Evolutionary conservation across 768 basidiomycete genomes (phyloP).

Genomic region (Coprinellus aureogranulatus): DNA sequence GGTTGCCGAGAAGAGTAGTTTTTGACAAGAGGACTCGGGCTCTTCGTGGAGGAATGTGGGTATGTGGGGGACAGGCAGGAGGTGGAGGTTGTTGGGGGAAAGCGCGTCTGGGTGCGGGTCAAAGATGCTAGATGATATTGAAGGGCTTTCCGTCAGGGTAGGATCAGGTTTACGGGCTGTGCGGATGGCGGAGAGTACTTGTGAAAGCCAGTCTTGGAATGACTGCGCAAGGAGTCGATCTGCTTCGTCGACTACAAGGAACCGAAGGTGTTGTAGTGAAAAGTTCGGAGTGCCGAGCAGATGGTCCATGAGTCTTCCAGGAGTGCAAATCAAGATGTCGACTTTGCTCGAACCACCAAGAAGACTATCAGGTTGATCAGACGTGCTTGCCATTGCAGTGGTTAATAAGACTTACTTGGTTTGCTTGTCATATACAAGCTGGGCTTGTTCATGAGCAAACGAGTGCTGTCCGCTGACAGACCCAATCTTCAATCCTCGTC

Average conservation of each 20-base stretch:
- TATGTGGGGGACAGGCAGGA: constrained; percentile 36
- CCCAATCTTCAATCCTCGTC: constrained; percentile 82
- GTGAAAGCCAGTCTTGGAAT: constrained; percentile 92
- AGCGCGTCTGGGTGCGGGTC: constrained; percentile 49
- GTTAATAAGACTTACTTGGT: constrained; percentile 40
- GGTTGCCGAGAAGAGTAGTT: constrained; percentile 94
- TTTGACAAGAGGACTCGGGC: constrained; percentile 76
- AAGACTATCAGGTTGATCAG: constrained; percentile 42
- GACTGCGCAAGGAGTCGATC: constrained; percentile 93
- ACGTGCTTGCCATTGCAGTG: neutral
- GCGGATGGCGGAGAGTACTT: constrained; percentile 74
- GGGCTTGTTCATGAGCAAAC: constrained; percentile 86
- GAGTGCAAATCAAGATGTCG: constrained; percentile 93
- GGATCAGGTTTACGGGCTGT: constrained; percentile 16
- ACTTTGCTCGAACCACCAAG: constrained; percentile 87
- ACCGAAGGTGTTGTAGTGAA: constrained; percentile 91
- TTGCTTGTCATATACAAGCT: constrained; percentile 64
- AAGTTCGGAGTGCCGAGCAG: constrained; percentile 85
- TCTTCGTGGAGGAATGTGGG: constrained; percentile 56
- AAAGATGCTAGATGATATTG: constrained; percentile 6
- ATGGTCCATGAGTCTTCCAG: constrained; percentile 93
- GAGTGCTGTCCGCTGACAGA: constrained; percentile 92
- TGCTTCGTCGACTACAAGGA: constrained; percentile 95
- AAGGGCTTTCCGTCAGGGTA: neutral
- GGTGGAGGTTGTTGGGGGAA: constrained; percentile 56